Evolutionary conservation across 2,329 filamentous ascomycete genomes (phyloP).

Genomic region (Golovinomyces cichoracearum): DNA sequence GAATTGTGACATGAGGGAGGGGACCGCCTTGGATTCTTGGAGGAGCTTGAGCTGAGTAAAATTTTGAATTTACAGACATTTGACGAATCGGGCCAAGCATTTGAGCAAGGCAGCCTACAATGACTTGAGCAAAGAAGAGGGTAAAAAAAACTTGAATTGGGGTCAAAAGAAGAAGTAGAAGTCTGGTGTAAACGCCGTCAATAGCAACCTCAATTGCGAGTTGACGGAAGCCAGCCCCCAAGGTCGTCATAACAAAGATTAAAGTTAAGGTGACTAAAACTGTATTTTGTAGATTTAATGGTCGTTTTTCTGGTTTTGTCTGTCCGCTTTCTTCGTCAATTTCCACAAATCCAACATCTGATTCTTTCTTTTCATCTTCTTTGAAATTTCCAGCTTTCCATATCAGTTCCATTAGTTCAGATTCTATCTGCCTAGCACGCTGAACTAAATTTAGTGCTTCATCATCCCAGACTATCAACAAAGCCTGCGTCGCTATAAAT

Average conservation of each 20-base stretch:
- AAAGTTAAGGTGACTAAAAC: constrained; percentile 41
- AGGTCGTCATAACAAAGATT: constrained; percentile 33
- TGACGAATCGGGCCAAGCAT: constrained; percentile 51
- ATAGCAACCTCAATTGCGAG: constrained; percentile 42
- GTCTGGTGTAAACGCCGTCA: constrained; percentile 33
- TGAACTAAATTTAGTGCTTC: constrained; percentile 44
- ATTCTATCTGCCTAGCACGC: constrained; percentile 46
- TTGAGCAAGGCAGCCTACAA: constrained; percentile 49
- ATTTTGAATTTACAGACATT: constrained; percentile 51
- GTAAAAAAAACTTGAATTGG: constrained; percentile 60
- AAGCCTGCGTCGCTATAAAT: constrained; percentile 43
- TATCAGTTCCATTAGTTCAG: constrained; percentile 51
- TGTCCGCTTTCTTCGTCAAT: constrained; percentile 50
- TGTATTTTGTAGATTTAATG: constrained; percentile 43
- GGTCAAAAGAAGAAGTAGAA: constrained; percentile 37
- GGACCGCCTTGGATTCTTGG: constrained; percentile 28
- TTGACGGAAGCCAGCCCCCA: constrained; percentile 44
- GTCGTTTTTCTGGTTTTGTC: constrained; percentile 34
- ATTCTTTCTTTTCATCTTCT: constrained; percentile 27
- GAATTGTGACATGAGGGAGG: constrained; percentile 53
- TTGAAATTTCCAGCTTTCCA: constrained; percentile 36
- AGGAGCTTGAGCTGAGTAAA: constrained; percentile 49
- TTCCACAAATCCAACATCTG: constrained; percentile 24
- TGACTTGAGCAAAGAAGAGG: constrained; percentile 56
- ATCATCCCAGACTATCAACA: constrained; percentile 63